These are phyloP conservation scores for Voacanga thouarsii DNA, from an alignment of 257 asterid species.

Conservation along the genomic window DNA sequence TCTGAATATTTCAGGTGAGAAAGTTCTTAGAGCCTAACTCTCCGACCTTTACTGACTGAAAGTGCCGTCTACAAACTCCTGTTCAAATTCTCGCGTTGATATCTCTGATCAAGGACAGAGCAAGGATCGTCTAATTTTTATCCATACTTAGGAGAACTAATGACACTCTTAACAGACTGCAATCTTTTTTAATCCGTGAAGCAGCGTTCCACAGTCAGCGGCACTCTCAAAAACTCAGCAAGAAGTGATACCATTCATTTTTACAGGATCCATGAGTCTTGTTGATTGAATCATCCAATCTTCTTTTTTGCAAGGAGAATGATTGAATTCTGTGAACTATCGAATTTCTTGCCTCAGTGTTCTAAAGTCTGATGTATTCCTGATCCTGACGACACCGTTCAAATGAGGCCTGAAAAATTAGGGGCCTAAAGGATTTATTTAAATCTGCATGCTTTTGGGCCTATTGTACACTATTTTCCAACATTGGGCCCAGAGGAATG, in stretches of 20 bases:
- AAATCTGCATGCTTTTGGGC: not conserved
- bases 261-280: not conserved
- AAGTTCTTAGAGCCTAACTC: not conserved
- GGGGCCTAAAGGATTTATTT: not conserved
- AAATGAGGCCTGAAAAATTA: too few relatives aligned
- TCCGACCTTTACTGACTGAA: not conserved
- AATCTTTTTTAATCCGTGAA: not conserved
- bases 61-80: not conserved
- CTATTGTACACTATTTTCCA: too few relatives aligned
- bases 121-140: not conserved
- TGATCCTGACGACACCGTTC: too few relatives aligned
- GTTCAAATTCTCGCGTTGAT: not conserved
- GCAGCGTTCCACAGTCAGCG: not conserved
- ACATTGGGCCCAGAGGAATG: not conserved
- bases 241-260: not conserved
- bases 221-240: not conserved
- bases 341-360: too few relatives aligned
- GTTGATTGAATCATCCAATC: not conserved
- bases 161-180: not conserved
- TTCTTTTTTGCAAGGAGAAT: not conserved
- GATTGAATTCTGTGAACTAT: too few relatives aligned
- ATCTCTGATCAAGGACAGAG: not conserved
- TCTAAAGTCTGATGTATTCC: too few relatives aligned
- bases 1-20: conserved; percentile 11
- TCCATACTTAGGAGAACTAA: not conserved